Percentiles rank a stretch among this genome's conserved stretches.
These are phyloP conservation scores for Fusarium veterinarium DNA, from an alignment of 2,329 filamentous ascomycete species.

Conservation along the genomic window DNA sequence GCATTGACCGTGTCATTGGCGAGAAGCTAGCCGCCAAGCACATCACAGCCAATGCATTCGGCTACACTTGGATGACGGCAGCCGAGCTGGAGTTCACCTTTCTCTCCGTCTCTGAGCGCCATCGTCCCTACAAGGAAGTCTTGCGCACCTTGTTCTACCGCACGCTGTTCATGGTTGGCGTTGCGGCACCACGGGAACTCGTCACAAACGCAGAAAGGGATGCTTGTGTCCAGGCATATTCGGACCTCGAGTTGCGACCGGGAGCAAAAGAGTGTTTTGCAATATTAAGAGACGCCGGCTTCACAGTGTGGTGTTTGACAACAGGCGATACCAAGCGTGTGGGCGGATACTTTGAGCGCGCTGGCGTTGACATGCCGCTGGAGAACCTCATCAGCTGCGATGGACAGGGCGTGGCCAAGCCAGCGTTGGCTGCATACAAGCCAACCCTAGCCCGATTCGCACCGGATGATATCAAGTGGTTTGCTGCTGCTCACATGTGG, in stretches of 20 bases:
- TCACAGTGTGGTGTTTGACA: constrained; percentile 66
- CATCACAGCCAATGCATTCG: constrained; percentile 5
- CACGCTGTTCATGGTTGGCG: constrained; percentile 43
- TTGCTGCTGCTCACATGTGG: constrained; percentile 70
- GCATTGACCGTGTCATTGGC: neutral
- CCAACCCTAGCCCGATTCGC: constrained; percentile 48
- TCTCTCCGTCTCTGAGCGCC: constrained; percentile 6
- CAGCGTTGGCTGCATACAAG: constrained; percentile 57
- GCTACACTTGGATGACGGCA: constrained; percentile 12
- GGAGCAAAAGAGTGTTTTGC: neutral
- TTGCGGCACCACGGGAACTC: constrained; percentile 49
- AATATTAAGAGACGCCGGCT: neutral
- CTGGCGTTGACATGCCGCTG: constrained; percentile 60
- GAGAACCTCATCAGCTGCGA: constrained; percentile 66
- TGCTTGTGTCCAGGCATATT: neutral
- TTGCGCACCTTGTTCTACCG: constrained; percentile 1
- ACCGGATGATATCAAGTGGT: constrained; percentile 60
- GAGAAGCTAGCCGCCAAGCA: neutral
- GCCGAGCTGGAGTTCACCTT: constrained; percentile 8
- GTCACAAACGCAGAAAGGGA: neutral
- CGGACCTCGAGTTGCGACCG: neutral
- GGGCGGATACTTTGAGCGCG: constrained; percentile 62
- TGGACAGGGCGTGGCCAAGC: constrained; percentile 30
- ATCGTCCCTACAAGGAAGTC: constrained; percentile 48
- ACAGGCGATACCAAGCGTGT: constrained; percentile 63